These are phyloP conservation scores for Cladosporium sp. DNA, from an alignment of 2,329 filamentous ascomycete genomes.

Conservation along the genomic window DNA sequence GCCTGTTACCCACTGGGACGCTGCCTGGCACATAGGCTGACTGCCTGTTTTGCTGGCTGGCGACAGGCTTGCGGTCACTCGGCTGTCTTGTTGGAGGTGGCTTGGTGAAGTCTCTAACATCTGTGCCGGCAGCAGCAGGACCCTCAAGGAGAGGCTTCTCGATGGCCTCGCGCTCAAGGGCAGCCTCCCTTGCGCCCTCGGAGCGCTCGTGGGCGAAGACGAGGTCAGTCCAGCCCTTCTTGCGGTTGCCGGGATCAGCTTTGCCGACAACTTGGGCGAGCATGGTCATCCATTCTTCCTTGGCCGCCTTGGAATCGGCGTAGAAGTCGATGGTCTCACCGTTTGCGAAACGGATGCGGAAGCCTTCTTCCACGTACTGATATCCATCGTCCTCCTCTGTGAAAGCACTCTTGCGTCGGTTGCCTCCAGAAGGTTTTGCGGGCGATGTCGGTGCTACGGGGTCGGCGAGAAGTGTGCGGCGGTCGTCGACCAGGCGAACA, in stretches of 20 bases:
- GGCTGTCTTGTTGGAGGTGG: slow-evolving; percentile 18
- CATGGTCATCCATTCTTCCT: slow-evolving; percentile 92
- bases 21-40: slow-evolving; percentile 29
- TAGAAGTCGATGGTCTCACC: slow-evolving; percentile 99
- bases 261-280: slow-evolving; percentile 70
- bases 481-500: slow-evolving; percentile 89
- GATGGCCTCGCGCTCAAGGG: slow-evolving; percentile 11
- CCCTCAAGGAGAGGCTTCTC: slow-evolving; percentile 13
- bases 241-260: slow-evolving; percentile 51
- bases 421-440: slow-evolving; percentile 51
- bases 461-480: slow-evolving; percentile 76
- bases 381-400: slow-evolving; percentile 98
- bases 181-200: slow-evolving; percentile 11
- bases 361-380: slow-evolving; percentile 99
- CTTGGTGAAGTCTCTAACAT: slow-evolving; percentile 33
- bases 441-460: slow-evolving; percentile 67
- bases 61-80: slow-evolving; percentile 27
- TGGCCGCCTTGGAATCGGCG: slow-evolving; percentile 81
- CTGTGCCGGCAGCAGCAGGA: slow-evolving; percentile 17
- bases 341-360: slow-evolving; percentile 97
- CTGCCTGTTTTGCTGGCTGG: slow-evolving; percentile 8
- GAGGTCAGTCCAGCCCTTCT: slow-evolving; percentile 59
- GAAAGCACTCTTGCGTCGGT: slow-evolving; percentile 86
- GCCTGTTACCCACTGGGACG: slow-evolving; percentile 30
- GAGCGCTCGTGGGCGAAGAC: slow-evolving; percentile 51